Percentiles rank a stretch among this genome's conserved stretches.
phyloP scores from a whole-genome alignment of 2,329 filamentous ascomycete genomes.

The Phaeoacremonium minimum region DNA sequence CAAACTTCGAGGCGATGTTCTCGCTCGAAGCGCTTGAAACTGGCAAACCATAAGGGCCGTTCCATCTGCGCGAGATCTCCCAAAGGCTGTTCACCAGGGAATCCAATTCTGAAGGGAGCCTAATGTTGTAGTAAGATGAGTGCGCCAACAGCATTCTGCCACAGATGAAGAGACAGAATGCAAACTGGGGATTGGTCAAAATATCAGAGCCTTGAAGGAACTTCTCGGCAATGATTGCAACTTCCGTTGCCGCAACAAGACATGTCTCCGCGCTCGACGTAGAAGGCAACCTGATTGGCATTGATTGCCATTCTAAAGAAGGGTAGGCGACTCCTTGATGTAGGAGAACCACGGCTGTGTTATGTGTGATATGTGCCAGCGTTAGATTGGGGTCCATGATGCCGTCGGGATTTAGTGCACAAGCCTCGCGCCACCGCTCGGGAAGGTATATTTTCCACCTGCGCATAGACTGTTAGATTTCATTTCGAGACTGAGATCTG shows the following conservation, averaged over 20 bases:
- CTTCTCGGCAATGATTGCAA: slow-evolving; percentile 28
- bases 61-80: slow-evolving; percentile 31
- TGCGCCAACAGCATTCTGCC: slow-evolving; percentile 27
- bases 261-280: slow-evolving; percentile 34
- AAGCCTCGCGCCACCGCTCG: slow-evolving; percentile 32
- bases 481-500: neutral
- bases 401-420: slow-evolving; percentile 30
- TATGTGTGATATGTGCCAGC: slow-evolving; percentile 36
- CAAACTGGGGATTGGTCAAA: slow-evolving; percentile 27
- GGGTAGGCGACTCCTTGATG: slow-evolving; percentile 35
- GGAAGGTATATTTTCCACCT: slow-evolving; percentile 42
- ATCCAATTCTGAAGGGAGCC: slow-evolving; percentile 23
- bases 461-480: neutral
- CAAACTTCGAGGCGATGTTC: slow-evolving; percentile 29
- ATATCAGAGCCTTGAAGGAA: slow-evolving; percentile 25
- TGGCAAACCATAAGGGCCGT: slow-evolving; percentile 16
- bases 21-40: slow-evolving; percentile 5
- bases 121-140: slow-evolving; percentile 21
- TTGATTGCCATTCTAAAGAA: slow-evolving; percentile 20
- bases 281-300: slow-evolving; percentile 26
- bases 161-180: slow-evolving; percentile 31
- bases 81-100: slow-evolving; percentile 24
- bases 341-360: slow-evolving; percentile 33
- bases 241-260: slow-evolving; percentile 29
- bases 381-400: slow-evolving; percentile 40